These are phyloP conservation scores for Didymella sp. DNA, from an alignment of 2,329 filamentous ascomycete genomes.

Conservation along the genomic window DNA sequence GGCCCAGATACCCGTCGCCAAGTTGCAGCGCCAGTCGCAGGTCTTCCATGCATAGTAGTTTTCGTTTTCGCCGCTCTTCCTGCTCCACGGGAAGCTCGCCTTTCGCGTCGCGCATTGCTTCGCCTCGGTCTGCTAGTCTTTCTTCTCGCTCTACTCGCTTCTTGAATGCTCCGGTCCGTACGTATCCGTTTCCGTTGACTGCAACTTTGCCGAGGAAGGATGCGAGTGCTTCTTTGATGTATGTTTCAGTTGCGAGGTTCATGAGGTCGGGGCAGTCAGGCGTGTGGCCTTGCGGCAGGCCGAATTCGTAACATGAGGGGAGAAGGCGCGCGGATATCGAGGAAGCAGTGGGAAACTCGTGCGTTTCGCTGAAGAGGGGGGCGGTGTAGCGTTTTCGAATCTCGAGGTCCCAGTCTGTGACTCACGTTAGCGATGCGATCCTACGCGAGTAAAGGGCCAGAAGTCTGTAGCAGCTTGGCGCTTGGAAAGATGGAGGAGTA, in stretches of 20 bases:
- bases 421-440: not conserved
- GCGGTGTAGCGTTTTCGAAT: conserved; percentile 70
- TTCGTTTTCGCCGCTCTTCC: conserved; percentile 74
- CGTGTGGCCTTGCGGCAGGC: conserved; percentile 61
- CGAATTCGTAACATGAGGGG: conserved; percentile 71
- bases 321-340: conserved; percentile 67
- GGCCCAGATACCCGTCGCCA: conserved; percentile 75
- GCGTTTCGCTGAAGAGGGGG: conserved; percentile 66
- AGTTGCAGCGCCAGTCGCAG: conserved; percentile 77
- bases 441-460: not conserved
- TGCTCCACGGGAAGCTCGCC: conserved; percentile 83
- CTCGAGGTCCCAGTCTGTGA: conserved; percentile 66
- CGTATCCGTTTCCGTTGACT: conserved; percentile 61
- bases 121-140: conserved; percentile 72
- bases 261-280: conserved; percentile 65
- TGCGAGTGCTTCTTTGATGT: conserved; percentile 66
- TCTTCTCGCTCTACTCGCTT: conserved; percentile 79
- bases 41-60: conserved; percentile 78
- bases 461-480: not conserved
- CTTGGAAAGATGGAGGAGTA: not conserved
- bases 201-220: conserved; percentile 62
- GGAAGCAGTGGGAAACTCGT: conserved; percentile 66
- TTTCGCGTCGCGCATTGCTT: conserved; percentile 74
- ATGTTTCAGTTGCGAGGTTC: conserved; percentile 67
- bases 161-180: conserved; percentile 81